phyloP scores from a whole-genome alignment of 768 basidiomycete genomes.

The Agrocybe praecox region DNA sequence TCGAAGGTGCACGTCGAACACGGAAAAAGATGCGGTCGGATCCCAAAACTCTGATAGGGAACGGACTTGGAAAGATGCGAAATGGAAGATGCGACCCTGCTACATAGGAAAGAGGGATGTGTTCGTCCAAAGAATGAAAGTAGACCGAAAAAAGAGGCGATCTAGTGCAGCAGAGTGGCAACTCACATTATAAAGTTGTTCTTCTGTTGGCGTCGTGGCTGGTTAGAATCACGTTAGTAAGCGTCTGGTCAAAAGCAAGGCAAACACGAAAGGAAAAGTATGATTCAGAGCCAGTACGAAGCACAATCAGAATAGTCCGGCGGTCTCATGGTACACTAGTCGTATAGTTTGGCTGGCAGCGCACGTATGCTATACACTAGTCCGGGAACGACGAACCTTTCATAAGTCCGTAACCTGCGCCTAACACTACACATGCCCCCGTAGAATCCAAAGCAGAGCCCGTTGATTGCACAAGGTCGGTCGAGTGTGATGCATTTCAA shows the following conservation, averaged over 20 bases:
- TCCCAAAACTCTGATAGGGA: background rate
- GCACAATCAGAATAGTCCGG: constrained; percentile 10
- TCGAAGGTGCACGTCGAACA: constrained; percentile 1
- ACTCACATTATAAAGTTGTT: constrained; percentile 55
- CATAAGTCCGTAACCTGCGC: constrained; percentile 61
- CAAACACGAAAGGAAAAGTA: constrained; percentile 11
- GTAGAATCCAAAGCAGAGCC: background rate
- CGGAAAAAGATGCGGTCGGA: constrained; percentile 7
- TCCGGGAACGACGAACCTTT: constrained; percentile 44
- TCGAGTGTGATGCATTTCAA: background rate
- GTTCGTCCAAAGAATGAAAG: background rate
- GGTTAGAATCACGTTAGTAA: constrained; percentile 19
- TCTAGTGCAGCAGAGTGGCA: constrained; percentile 5
- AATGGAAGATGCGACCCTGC: background rate
- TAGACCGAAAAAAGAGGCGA: constrained; percentile 1
- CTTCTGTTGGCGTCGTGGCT: constrained; percentile 57
- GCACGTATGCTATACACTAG: constrained; percentile 3
- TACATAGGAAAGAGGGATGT: background rate
- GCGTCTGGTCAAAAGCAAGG: constrained; percentile 16
- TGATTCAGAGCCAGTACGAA: constrained; percentile 2
- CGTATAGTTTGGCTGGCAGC: constrained; percentile 5
- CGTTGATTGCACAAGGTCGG: background rate
- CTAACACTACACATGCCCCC: constrained; percentile 44
- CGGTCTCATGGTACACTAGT: constrained; percentile 8
- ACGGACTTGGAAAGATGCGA: constrained; percentile 3